Evolutionary conservation across 176 grass and related monocot genomes (phyloP).

Genomic region (barley (Hordeum vulgare)): MorexV3_pseudomolecules_assembly NC_058518.1:459811361-459811860

Average conservation of each 20-base stretch:
- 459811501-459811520: background rate
- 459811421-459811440: background rate
- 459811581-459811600: background rate
- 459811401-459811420: background rate
- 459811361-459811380: background rate
- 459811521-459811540: background rate
- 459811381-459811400: conserved; percentile 6
- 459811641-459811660: conserved; percentile 89
- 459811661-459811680: conserved; percentile 78
- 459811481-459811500: background rate
- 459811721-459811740: conserved; percentile 78
- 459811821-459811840: conserved; percentile 3
- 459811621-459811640: conserved; percentile 86
- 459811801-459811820: conserved; percentile 11
- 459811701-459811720: conserved; percentile 89
- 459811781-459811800: conserved; percentile 32
- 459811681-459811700: conserved; percentile 96
- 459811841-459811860: conserved; percentile 63
- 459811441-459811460: background rate
- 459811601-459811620: conserved; percentile 54
- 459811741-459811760: conserved; percentile 73
- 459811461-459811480: background rate
- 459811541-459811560: conserved; percentile 3
- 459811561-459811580: background rate
- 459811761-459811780: conserved; percentile 62